These are phyloP conservation scores for Citrullus colocynthis DNA, from an alignment of 306 rosid species.

Conservation along the genomic window DNA sequence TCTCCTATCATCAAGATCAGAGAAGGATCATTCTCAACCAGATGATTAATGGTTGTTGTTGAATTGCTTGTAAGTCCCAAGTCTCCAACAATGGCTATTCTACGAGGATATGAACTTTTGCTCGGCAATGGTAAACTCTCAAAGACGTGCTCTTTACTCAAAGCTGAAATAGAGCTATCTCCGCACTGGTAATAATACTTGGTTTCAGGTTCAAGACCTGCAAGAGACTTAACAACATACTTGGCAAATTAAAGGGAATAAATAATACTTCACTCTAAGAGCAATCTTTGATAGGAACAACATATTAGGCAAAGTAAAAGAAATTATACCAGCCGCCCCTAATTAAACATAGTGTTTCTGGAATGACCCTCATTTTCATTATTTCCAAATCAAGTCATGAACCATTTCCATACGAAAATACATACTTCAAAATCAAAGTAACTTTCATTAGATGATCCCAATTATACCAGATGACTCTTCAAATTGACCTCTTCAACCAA, in stretches of 20 bases:
- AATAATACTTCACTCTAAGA: neutral
- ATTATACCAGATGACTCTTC: neutral
- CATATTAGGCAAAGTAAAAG: neutral
- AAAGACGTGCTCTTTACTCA: slow-evolving; percentile 64
- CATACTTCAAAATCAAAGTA: neutral
- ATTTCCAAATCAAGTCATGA: neutral
- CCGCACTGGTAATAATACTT: slow-evolving; percentile 78
- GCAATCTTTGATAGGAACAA: neutral
- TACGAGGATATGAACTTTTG: slow-evolving; percentile 38
- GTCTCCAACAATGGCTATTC: slow-evolving; percentile 79
- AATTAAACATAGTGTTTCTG: neutral
- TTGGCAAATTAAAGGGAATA: neutral
- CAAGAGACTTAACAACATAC: slow-evolving; percentile 9
- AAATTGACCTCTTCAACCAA: neutral
- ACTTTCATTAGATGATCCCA: neutral
- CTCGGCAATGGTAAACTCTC: slow-evolving; percentile 43
- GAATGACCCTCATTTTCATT: neutral
- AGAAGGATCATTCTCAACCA: slow-evolving; percentile 69
- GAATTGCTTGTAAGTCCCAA: slow-evolving; percentile 87
- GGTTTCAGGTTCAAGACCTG: slow-evolving; percentile 67
- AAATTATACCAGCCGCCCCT: neutral
- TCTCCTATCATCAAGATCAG: slow-evolving; percentile 76
- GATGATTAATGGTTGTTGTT: slow-evolving; percentile 63
- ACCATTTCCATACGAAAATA: neutral
- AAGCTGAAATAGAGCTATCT: slow-evolving; percentile 57